Base-by-base conservation (phyloP, 2,329 filamentous ascomycete species). In the Cytospora chrysosperma region DNA sequence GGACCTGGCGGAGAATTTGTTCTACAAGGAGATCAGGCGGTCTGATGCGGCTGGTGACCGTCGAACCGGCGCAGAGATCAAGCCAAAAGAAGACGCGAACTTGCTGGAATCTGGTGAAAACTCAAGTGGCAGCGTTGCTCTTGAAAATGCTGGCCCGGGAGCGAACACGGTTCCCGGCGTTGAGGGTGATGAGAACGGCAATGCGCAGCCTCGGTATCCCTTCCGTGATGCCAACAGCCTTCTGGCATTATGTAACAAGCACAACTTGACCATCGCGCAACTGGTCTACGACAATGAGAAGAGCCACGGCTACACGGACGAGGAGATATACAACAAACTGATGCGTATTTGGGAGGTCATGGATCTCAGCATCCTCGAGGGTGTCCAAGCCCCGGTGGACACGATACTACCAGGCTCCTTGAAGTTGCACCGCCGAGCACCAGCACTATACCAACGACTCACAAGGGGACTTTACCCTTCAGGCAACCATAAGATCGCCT, bases 241-340 rank as follows among this genome's bases (percentile, higher is more conserved):
- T 28, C 69, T 82, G 51, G 74, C 77, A 4, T 69, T 82, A 2
- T 82, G 80, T 62, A 75, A 78, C 56, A 79, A 81, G 66, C 78
- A 82, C 69, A 82, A 82, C 61, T 71, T 82, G 8, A 82, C 80
- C 4, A 82, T 82, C 30, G 80, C 80, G 0, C 80, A 82, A 67
- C 67, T 82, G 32, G 80, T 82, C 4, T 82, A 81, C 62, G 80
- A 82, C 69, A 82, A 82, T 59, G 80, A 82, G 65, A 82, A 80
- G 72, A 81, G 80, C 67, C 75, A 79, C 5, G 80, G 80, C 10
- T 81, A 82, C 61, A 78, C 77, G 0, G 79, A 82, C 53, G 79
- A 81, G 12, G 78, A 82, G 21, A 81, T 82, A 50, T 74, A 75
- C 59, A 69, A 75, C n/a, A 82, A 81, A 68, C 59, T 82, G 13